Percentiles rank a stretch among this genome's conserved stretches.
Conservation (phyloP, 23 red algal genomes). For the Gracilaria domingensis region DNA sequence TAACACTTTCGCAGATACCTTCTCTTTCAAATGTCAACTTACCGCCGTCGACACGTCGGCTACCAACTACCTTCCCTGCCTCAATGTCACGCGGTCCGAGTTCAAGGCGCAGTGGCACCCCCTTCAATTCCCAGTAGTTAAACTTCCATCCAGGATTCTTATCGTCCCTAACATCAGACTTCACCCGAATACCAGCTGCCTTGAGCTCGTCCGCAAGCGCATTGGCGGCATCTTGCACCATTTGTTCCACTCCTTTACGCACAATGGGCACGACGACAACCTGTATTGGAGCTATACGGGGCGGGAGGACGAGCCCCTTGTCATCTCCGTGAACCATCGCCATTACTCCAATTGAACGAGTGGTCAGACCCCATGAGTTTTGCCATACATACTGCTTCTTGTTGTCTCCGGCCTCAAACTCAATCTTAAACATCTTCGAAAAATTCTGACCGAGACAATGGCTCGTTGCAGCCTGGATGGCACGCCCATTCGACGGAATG, state of each 20-base stretch:
- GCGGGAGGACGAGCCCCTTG: slow-evolving; percentile 93
- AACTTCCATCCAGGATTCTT: slow-evolving; percentile 99
- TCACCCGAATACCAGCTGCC: slow-evolving; percentile 75
- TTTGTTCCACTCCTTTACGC: slow-evolving; percentile 64
- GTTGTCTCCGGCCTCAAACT: slow-evolving; percentile 77
- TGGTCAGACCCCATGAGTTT: slow-evolving; percentile 98
- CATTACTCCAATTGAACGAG: slow-evolving; percentile 95
- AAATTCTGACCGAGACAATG: slow-evolving; percentile 99
- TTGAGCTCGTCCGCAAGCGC: slow-evolving; percentile 68
- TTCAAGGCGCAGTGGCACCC: slow-evolving; percentile 92
- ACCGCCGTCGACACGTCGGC: slow-evolving; percentile 69
- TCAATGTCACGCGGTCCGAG: slow-evolving; percentile 94
- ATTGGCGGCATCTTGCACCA: slow-evolving; percentile 41
- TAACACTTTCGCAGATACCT: slow-evolving; percentile 31
- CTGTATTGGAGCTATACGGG: slow-evolving; percentile 90
- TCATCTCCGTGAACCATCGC: slow-evolving; percentile 98
- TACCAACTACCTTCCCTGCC: slow-evolving; percentile 47
- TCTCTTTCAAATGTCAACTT: slow-evolving; percentile 61
- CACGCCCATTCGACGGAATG: slow-evolving; percentile 94
- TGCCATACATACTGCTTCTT: slow-evolving; percentile 81
- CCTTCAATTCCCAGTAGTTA: slow-evolving; percentile 95
- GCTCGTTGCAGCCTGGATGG: slow-evolving; percentile 95
- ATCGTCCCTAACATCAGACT: slow-evolving; percentile 81
- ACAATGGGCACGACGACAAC: slow-evolving; percentile 95
- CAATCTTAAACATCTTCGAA: slow-evolving; percentile 96